Base-by-base conservation (phyloP, 2,329 filamentous ascomycete genomes). In the Dactylonectria macrodidyma region DNA sequence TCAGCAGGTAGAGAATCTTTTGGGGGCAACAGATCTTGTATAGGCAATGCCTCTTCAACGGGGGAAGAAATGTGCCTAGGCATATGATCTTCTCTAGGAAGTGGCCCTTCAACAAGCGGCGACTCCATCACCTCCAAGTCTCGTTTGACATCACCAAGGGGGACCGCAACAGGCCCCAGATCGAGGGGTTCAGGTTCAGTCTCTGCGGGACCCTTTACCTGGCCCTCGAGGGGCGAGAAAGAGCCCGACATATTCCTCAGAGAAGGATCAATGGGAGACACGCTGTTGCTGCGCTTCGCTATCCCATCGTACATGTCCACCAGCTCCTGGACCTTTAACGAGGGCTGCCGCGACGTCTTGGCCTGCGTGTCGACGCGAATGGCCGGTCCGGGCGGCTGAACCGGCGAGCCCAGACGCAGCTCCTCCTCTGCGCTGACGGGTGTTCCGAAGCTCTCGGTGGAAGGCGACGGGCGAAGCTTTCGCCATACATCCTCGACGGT, bases 281-380 rank as follows among this genome's bases (percentile, higher is more conserved):
- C 62, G 44, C 70, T 75, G 9, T 58, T 62, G 16, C 48, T 73
- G n/a, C 71, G 64, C 59, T 71, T 80, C 0, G 78, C 71, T 12
- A 88, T 80, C 3, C 82, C 84, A 66, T 90, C 86, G 56, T 82
- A 87, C 78, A 85, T 83, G 24, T 82, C 82, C 36, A 88, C 86
- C 26, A 88, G 77, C 55, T 84, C 83, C 61, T 86, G 84, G 2
- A 88, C 85, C 68, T 85, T 88, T 8, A 84, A 85, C 0, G 74
- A 71, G 5, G 71, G 52, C 59, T 83, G 76, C 41, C 74, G 69
- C 3, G 62, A 65, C n/a, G 63, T 38, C 22, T 69, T 56, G 5
- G 65, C 52, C n/a, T 62, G 64, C 6, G 59, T 67, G 19, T 54
- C 58, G 3, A 56, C 57, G 10, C 63, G 69, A 9, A 74, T 56